These are phyloP conservation scores for Populus nigra DNA, from an alignment of 345 rosid genomes.

Conservation along the genomic window DNA sequence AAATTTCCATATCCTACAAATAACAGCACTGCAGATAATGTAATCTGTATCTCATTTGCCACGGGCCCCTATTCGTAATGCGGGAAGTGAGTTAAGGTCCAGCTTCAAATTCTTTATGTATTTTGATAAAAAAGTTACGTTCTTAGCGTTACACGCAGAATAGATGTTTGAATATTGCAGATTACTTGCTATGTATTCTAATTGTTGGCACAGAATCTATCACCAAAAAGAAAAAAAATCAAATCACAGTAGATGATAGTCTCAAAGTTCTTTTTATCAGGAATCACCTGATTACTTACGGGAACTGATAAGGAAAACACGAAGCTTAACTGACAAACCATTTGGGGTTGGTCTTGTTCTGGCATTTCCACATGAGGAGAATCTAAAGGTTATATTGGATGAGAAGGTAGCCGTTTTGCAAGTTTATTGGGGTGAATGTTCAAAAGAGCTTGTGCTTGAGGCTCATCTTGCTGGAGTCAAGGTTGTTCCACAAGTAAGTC, in stretches of 20 bases:
- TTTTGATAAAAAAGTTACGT: neutral
- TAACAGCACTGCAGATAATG: neutral
- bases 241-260: neutral
- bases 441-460: slow-evolving; percentile 54
- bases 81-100: neutral
- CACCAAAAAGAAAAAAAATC: neutral
- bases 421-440: slow-evolving; percentile 77
- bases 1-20: neutral
- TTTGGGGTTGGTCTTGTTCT: slow-evolving; percentile 76
- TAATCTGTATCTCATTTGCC: neutral
- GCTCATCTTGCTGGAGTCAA: slow-evolving; percentile 69
- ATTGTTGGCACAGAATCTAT: neutral
- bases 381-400: slow-evolving; percentile 58
- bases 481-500: slow-evolving; percentile 76
- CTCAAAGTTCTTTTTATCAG: slow-evolving; percentile 27
- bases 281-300: slow-evolving; percentile 65
- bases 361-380: slow-evolving; percentile 73
- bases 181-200: neutral
- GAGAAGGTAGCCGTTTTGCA: slow-evolving; percentile 80
- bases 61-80: neutral
- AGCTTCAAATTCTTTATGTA: neutral
- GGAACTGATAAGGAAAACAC: slow-evolving; percentile 66
- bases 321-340: slow-evolving; percentile 63
- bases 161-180: neutral
- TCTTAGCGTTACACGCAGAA: neutral